Evolutionary conservation across 306 rosid genomes (phyloP), one percentile per base, ranked within the genome.

Genomic region (Fagus crenata): DNA sequence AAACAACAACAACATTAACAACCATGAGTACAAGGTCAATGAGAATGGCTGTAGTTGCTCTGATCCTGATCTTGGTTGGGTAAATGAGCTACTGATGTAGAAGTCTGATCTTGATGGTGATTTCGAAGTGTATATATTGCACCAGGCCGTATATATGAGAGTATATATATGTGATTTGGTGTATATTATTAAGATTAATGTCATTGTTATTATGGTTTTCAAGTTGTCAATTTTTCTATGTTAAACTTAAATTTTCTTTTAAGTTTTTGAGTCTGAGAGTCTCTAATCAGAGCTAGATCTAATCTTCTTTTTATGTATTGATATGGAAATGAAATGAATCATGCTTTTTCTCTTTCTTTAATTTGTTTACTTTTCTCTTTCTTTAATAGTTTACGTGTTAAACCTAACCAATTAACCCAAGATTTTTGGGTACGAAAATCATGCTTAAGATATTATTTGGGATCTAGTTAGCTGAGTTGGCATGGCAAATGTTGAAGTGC

Each of bases 11-110:
- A 68, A 15, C 5, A 6, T 46, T 11, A 53, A 61, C 67, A 68
- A 37, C 42, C 74, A 77, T 37, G 73, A 80, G 31, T 46, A 58
- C 59, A 49, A 55, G 78, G 64, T 17, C 39, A 78, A 40, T 55
- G 77, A 42, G 12, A 81, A 77, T 78, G 87, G 79, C 0, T 72
- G 76, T 49, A 54, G 63, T 32, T 77, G 83, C 69, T 67, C 85
- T 2, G 82, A 67, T 69, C 98, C 93, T 0, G 98, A 95, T 89
- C 85, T 95, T 7, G 96, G 93, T 22, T 95, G 98, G 98, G 92
- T 95, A 28, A 88, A 95, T 75, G 98, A 95, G 11, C 88, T 95
- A 67, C 81, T 95, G 75, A 92, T 83, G 96, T 92, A 90, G 81
- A 39, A 43, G 53, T 15, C 54, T 5, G 28, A 18, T 12, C 54